These are phyloP conservation scores for Plasmodium vinckei DNA, from an alignment of 169 alveolate species.

Conservation along the genomic window DNA sequence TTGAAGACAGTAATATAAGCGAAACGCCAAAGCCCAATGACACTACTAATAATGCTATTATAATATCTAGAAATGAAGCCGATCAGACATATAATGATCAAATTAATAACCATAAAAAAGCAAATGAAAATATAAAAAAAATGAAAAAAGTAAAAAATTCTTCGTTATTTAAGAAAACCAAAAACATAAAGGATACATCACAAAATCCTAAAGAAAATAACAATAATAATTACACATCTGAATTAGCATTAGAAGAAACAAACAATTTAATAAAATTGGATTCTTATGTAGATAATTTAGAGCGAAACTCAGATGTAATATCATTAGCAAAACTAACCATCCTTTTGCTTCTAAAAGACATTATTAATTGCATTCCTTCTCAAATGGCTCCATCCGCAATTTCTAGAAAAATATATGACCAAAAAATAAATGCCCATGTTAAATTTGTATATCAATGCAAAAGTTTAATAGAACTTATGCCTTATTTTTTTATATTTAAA, in stretches of 20 bases:
- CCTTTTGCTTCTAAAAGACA: conserved; percentile 65
- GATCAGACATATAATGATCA: conserved; percentile 5
- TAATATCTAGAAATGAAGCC: not conserved
- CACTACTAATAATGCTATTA: not conserved
- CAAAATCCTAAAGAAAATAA: conserved; percentile 29
- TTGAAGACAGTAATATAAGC: not conserved
- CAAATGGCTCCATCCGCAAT: conserved; percentile 76
- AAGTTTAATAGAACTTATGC: conserved; percentile 38
- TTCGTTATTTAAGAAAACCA: conserved; percentile 22
- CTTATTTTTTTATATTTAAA: conserved; percentile 64
- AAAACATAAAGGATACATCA: conserved; percentile 27
- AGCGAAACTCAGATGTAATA: conserved; percentile 14
- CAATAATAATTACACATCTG: conserved; percentile 6
- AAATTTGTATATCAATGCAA: conserved; percentile 61
- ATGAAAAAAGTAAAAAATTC: conserved; percentile 15
- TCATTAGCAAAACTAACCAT: conserved; percentile 73
- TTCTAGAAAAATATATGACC: conserved; percentile 64
- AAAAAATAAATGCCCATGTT: conserved; percentile 66
- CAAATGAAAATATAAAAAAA: conserved; percentile 33
- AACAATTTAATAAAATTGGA: conserved; percentile 53
- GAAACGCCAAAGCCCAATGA: conserved; percentile 2
- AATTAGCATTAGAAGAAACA: conserved; percentile 40
- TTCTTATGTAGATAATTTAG: conserved; percentile 43
- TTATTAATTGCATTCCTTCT: conserved; percentile 65
- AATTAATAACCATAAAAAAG: conserved; percentile 7